Percentiles rank a stretch among this genome's conserved stretches.
These are phyloP conservation scores for Aspergillus bombycis DNA, from an alignment of 2,329 filamentous ascomycete species.

Conservation along the genomic window DNA sequence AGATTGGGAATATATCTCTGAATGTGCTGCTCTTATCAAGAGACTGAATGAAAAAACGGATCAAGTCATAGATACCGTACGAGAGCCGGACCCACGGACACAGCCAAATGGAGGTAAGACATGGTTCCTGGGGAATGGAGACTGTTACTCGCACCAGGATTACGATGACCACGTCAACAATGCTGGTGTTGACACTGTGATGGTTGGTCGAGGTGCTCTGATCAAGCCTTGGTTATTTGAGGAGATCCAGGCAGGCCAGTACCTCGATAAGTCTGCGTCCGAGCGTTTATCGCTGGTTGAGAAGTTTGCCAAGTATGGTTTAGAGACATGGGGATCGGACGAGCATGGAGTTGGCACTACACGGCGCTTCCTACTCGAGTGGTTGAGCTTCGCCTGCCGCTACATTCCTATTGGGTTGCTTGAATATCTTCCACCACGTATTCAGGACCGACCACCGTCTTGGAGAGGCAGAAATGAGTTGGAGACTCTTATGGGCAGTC, in stretches of 20 bases:
- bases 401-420: conserved; percentile 90
- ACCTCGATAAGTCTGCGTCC: conserved; percentile 88
- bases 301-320: conserved; percentile 85
- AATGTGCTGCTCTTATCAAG: conserved; percentile 83
- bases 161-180: conserved; percentile 79
- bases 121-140: conserved; percentile 95
- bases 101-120: conserved; percentile 71
- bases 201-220: conserved; percentile 93
- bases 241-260: conserved; percentile 88
- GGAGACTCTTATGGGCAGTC: conserved; percentile 88
- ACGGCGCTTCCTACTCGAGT: conserved; percentile 89
- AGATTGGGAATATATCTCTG: conserved; percentile 94
- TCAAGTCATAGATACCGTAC: conserved; percentile 71
- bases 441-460: conserved; percentile 86
- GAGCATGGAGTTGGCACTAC: conserved; percentile 92
- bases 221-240: conserved; percentile 99
- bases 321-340: conserved; percentile 94
- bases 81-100: conserved; percentile 74
- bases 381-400: conserved; percentile 88
- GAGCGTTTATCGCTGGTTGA: conserved; percentile 86
- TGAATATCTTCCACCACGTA: conserved; percentile 81
- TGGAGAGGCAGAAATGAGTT: conserved; percentile 85
- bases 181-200: conserved; percentile 84
- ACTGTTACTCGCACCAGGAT: conserved; percentile 90
- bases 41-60: conserved; percentile 72